Percentiles rank a stretch among this genome's conserved stretches.
phyloP scores from a whole-genome alignment of 1,139 yeast species.

The Pichia sp. region DNA sequence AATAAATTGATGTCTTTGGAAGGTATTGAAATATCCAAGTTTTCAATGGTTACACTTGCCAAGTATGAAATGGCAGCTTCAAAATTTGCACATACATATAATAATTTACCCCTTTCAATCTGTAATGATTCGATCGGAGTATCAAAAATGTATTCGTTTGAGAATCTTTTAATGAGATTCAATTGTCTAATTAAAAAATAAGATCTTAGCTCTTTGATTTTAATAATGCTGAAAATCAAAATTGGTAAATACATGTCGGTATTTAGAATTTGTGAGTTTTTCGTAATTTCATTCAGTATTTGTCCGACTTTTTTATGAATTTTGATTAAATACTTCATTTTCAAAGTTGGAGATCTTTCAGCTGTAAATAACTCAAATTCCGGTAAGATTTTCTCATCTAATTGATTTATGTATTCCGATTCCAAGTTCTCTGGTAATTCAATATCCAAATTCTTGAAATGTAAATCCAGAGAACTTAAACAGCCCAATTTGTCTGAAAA shows the following conservation, averaged over 20 bases:
- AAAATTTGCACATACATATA: conserved; percentile 55
- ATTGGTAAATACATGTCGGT: conserved; percentile 54
- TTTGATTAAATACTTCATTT: conserved; percentile 33
- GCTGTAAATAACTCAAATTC: conserved; percentile 29
- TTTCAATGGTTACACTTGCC: conserved; percentile 39
- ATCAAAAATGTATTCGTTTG: conserved; percentile 36
- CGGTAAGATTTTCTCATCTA: conserved; percentile 22
- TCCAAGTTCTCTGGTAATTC: conserved; percentile 23
- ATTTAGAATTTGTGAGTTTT: conserved; percentile 18
- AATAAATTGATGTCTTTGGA: conserved; percentile 6
- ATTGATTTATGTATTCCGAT: conserved; percentile 15
- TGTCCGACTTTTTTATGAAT: conserved; percentile 31
- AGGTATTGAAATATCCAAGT: conserved; percentile 28
- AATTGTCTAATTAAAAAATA: conserved; percentile 44
- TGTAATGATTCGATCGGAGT: conserved; percentile 16
- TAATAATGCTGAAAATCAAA: conserved; percentile 43
- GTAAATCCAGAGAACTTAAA: conserved; percentile 21
- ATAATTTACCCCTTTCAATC: conserved; percentile 41
- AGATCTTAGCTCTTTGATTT: conserved; percentile 34
- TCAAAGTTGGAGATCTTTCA: conserved; percentile 36
- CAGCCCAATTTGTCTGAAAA: conserved; percentile 24
- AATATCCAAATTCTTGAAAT: conserved; percentile 25
- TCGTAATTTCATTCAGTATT: conserved; percentile 31
- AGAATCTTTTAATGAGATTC: conserved; percentile 48
- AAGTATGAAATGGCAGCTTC: conserved; percentile 57